Base-by-base conservation (phyloP, 164 flowering plant genomes). In the Nelumbo lutea region DNA sequence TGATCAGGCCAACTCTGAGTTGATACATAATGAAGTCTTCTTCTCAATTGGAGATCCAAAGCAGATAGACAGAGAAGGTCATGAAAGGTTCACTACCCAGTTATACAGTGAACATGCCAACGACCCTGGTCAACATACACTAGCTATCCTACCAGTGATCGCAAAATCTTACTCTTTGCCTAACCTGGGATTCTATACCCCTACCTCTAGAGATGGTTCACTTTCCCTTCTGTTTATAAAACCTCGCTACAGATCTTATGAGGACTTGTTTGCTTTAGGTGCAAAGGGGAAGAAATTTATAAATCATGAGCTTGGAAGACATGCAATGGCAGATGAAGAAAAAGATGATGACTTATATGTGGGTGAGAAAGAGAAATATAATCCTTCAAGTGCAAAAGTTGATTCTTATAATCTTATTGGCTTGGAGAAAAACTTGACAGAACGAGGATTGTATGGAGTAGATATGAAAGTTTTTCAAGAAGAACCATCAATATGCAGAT, bases 121-220 rank as follows among this genome's bases (percentile, higher is more conserved):
- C 70, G 83, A 78, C 43, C 74, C 74, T 77, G 80, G 77, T 46
- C 68, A 72, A 61, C 76, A 52, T 61, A 77, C 79, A 42, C 82
- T 83, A 67, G 50, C 42, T 46, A 75, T 68, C 43, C 67, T 75
- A 47, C 77, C 69, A 9, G 62, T 50, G 61, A 80, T 91, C 50
- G 76, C 66, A 7, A 87, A 81, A 72, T 86, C 96, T 45, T 61
- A 63, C 56, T 91, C 98, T 48, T 57, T 79, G 68, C 88, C 98
- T 13, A 79, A 80, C 71, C 56, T 91, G 40, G 66, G 55, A 52
- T 63, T 67, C 15, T 50, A 39, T 39, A 9, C 61, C 47, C 71
- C 72, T 10, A 9, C 67, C 42, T 72, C 79, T 61, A 73, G 45
- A 47, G 77, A 61, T 48, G 46, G 27, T 75, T 76, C 82, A 10